phyloP scores from a whole-genome alignment of 140 eudicot genomes.

The Flaveria floridana region DNA sequence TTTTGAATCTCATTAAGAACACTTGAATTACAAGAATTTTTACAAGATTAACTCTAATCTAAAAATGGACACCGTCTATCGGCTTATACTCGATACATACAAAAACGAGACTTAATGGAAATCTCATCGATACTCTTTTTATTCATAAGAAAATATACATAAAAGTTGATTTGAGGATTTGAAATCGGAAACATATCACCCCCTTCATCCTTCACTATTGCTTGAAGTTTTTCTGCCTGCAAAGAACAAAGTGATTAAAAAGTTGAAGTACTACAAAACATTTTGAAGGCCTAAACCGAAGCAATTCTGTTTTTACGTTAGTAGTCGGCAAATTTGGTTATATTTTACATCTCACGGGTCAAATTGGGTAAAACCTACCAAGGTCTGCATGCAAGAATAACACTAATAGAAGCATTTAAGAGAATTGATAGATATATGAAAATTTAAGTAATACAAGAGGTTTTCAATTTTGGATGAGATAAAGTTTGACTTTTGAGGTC shows the following conservation, averaged over 20 bases:
- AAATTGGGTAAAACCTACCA: not conserved
- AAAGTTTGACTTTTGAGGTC: constrained; percentile 27
- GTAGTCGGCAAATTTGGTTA: not conserved
- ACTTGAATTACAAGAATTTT: not conserved
- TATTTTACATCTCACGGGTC: not conserved
- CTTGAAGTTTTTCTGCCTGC: constrained; percentile 34
- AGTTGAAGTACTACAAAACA: not conserved
- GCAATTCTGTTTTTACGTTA: not conserved
- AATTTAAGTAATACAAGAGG: constrained; percentile 7
- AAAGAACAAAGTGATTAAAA: constrained; percentile 4
- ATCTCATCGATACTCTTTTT: constrained; percentile 17
- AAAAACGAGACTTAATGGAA: constrained; percentile 17
- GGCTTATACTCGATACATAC: constrained; percentile 20
- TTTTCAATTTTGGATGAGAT: not conserved
- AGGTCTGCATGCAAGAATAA: not conserved
- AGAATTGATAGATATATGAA: not conserved
- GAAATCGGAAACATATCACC: constrained; percentile 24
- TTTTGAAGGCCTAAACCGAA: not conserved
- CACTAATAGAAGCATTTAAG: not conserved
- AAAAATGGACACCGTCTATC: no score
- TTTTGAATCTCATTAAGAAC: constrained; percentile 2
- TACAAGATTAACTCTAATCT: no score
- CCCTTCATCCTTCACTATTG: constrained; percentile 17
- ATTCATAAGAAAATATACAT: constrained; percentile 19
- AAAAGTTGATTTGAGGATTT: constrained; percentile 7